Percentiles rank a stretch among this genome's conserved stretches.
Evolutionary conservation across 2,329 filamentous ascomycete genomes (phyloP).

Genomic region (Torrubiellomyces zombiae): DNA sequence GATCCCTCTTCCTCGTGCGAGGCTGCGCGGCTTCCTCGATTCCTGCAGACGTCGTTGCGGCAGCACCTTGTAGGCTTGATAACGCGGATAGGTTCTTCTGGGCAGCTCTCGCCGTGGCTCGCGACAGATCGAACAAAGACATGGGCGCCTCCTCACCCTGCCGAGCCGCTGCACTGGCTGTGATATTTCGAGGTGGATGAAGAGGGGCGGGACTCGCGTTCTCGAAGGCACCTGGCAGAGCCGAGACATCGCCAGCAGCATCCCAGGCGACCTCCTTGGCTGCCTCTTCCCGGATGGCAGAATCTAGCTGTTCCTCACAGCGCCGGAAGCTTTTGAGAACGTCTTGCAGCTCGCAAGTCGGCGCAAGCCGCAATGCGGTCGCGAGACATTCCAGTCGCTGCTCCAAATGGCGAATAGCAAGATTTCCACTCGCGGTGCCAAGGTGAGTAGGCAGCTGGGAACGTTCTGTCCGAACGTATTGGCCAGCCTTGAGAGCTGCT

Average conservation of each 20-base stretch:
- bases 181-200: slow-evolving; percentile 15
- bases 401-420: slow-evolving; percentile 54
- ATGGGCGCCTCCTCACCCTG: slow-evolving; percentile 40
- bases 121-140: slow-evolving; percentile 47
- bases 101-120: slow-evolving; percentile 42
- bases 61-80: slow-evolving; percentile 27
- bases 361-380: slow-evolving; percentile 58
- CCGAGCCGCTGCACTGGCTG: slow-evolving; percentile 17
- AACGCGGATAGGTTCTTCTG: slow-evolving; percentile 40
- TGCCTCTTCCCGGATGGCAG: slow-evolving; percentile 47
- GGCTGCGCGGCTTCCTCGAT: slow-evolving; percentile 15
- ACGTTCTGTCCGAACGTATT: slow-evolving; percentile 42
- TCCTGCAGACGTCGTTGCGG: slow-evolving; percentile 4
- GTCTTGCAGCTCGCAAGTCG: slow-evolving; percentile 51
- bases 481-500: slow-evolving; percentile 62
- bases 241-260: slow-evolving; percentile 40
- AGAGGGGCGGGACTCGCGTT: slow-evolving; percentile 10
- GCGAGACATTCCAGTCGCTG: slow-evolving; percentile 69
- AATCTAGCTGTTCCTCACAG: slow-evolving; percentile 62
- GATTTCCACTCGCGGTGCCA: slow-evolving; percentile 40
- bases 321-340: slow-evolving; percentile 60
- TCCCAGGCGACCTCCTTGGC: slow-evolving; percentile 57
- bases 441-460: slow-evolving; percentile 42
- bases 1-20: slow-evolving; percentile 53
- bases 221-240: slow-evolving; percentile 39